These are phyloP conservation scores for Alternaria sp. DNA, from an alignment of 2,329 filamentous ascomycete species.

Conservation along the genomic window DNA sequence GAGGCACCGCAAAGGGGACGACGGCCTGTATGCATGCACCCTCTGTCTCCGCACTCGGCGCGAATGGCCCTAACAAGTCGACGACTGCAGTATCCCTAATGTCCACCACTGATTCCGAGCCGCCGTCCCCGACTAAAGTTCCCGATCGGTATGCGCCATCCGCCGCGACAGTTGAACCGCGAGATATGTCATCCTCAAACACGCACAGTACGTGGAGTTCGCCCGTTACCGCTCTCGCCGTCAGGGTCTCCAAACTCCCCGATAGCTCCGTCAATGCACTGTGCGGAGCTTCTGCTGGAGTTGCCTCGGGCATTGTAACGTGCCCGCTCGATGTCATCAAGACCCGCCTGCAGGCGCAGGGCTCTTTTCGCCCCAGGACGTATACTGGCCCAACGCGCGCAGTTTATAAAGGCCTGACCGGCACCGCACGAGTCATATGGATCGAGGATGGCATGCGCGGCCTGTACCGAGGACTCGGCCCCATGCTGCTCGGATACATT, in stretches of 20 bases:
- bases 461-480: slow-evolving; percentile 91
- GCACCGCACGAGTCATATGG: slow-evolving; percentile 87
- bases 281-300: slow-evolving; percentile 86
- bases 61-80: slow-evolving; percentile 29
- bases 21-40: slow-evolving; percentile 46
- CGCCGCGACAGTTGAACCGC: slow-evolving; percentile 20
- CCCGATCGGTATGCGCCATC: slow-evolving; percentile 47
- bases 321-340: slow-evolving; percentile 99
- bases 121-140: slow-evolving; percentile 47
- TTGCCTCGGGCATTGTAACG: slow-evolving; percentile 92
- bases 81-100: slow-evolving; percentile 44
- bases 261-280: slow-evolving; percentile 76
- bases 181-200: slow-evolving; percentile 30
- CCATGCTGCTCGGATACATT: slow-evolving; percentile 93
- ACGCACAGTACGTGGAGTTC: slow-evolving; percentile 28
- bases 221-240: slow-evolving; percentile 47
- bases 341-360: slow-evolving; percentile 95
- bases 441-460: slow-evolving; percentile 86
- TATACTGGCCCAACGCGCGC: slow-evolving; percentile 58
- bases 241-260: slow-evolving; percentile 58
- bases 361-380: slow-evolving; percentile 72
- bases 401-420: slow-evolving; percentile 85
- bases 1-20: slow-evolving; percentile 50
- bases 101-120: slow-evolving; percentile 46
- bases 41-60: neutral